Base-by-base conservation (phyloP, 352 stramenopile genomes). In the Phytophthora chlamydospora region DNA sequence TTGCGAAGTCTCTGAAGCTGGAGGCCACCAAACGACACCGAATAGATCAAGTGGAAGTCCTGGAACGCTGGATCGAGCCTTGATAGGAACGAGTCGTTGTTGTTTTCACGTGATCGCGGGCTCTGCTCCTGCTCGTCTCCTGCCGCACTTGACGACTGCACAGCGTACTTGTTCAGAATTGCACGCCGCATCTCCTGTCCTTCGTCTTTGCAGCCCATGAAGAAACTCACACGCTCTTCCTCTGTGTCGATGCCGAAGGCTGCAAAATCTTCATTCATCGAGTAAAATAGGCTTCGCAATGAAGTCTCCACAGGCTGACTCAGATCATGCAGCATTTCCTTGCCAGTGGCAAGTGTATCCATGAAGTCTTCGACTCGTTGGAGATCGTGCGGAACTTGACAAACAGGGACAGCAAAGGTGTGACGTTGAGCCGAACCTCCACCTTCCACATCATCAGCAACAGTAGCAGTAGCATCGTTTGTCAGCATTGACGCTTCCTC, bases 241-340 rank as follows among this genome's bases (percentile, higher is more conserved):
- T 71, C 61, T 1, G 75, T 86, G 40, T 94, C 83, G 49, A 94
- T 91, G 24, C 81, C 85, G 58, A 90, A 93, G n/a, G 76, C 73
- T 44, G 57, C 61, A 48, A 94, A 86, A 14, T 89, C 75, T 19
- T 85, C 71, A 16, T 86, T 78, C 60, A 84, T 80, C 10, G 80
- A 80, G n/a, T 77, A 80, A 39, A 94, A 62, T 27, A 91, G 60
- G 29, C 68, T 71, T 12, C 74, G 68, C 27, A 92, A 55, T 4
- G 62, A 71, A 9, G 6, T 52, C 27, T 88, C 69, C 14, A 88
- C 68, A 16, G 72, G 70, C 8, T 73, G 55, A 4, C 55, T 76
- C 13, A 93, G 58, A 46, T 62, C 65, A 12, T 68, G 27, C 0
- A 87, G 46, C 1, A 73, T 58, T 11, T 58, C 49, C 11, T 73